Evolutionary conservation across 176 grass and related monocot species (phyloP).

Genomic region (Avena insularis): DNA sequence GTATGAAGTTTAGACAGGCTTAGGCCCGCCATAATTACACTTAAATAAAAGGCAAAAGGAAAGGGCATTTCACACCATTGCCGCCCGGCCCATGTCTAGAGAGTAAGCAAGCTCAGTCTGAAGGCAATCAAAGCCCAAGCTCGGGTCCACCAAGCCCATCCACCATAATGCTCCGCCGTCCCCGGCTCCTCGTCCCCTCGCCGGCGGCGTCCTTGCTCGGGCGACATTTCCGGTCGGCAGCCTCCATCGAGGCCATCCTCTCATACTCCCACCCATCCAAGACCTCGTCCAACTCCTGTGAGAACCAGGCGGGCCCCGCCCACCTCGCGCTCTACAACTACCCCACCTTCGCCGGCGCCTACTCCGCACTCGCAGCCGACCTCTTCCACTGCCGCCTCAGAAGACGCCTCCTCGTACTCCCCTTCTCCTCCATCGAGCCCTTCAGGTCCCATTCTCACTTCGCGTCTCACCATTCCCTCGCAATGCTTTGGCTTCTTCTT

Average conservation of each 20-base stretch:
- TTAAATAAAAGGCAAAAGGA: too few relatives aligned
- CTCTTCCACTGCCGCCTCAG: constrained; percentile 62
- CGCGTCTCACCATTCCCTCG: neutral
- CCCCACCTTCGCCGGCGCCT: constrained; percentile 83
- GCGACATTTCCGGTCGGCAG: constrained; percentile 68
- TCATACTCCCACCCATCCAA: constrained; percentile 21
- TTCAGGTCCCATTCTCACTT: constrained; percentile 61
- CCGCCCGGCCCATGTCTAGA: neutral
- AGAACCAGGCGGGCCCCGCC: constrained; percentile 21
- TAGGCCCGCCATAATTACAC: too few relatives aligned
- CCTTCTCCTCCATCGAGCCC: constrained; percentile 81
- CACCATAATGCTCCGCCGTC: constrained; percentile 38
- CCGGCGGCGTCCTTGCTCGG: constrained; percentile 1
- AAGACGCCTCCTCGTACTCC: constrained; percentile 61
- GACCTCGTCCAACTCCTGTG: neutral
- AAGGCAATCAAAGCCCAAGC: neutral
- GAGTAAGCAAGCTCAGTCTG: neutral
- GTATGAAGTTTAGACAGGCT: too few relatives aligned
- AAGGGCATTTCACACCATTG: too few relatives aligned
- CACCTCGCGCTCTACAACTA: constrained; percentile 90
- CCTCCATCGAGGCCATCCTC: constrained; percentile 61
- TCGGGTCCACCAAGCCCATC: neutral
- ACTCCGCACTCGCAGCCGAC: constrained; percentile 73
- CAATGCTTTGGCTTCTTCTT: neutral
- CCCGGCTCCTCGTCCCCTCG: neutral